A percentile compares a stretch with the other conserved stretches of the same genome.
phyloP scores from a whole-genome alignment of 345 rosid species.

The Euphorbia tirucalli region DNA sequence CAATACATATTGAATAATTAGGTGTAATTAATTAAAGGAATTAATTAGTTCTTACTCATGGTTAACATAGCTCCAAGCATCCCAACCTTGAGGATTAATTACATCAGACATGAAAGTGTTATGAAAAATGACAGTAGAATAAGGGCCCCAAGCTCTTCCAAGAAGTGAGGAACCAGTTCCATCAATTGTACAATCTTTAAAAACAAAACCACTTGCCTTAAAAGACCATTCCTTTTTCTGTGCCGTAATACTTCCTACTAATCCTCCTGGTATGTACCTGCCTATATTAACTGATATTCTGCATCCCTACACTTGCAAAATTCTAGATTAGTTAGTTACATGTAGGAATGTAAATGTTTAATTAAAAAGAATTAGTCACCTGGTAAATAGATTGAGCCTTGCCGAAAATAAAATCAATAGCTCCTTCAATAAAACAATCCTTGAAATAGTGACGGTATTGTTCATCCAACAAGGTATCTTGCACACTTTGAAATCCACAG shows the following conservation, averaged over 20 bases:
- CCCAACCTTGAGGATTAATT: constrained; percentile 35
- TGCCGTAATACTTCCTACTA: constrained; percentile 19
- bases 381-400: constrained; percentile 38
- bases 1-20: too few relatives aligned
- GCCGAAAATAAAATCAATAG: constrained; percentile 48
- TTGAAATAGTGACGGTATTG: constrained; percentile 37
- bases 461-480: constrained; percentile 44
- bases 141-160: constrained; percentile 42
- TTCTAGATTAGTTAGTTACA: too few relatives aligned
- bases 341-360: too few relatives aligned
- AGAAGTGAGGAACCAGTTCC: constrained; percentile 28
- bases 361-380: too few relatives aligned
- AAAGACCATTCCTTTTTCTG: constrained; percentile 12
- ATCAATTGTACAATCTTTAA: neutral
- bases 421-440: constrained; percentile 37
- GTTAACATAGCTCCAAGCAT: constrained; percentile 30
- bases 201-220: constrained; percentile 17
- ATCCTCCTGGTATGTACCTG: neutral
- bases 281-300: constrained; percentile 8
- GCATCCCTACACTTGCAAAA: too few relatives aligned
- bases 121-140: constrained; percentile 31
- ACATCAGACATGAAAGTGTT: constrained; percentile 6
- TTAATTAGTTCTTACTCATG: constrained; percentile 21
- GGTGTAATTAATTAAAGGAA: neutral
- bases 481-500: constrained; percentile 38